These are phyloP conservation scores for Xylaria telfairii DNA, from an alignment of 495 filamentous ascomycete species.

Conservation along the genomic window DNA sequence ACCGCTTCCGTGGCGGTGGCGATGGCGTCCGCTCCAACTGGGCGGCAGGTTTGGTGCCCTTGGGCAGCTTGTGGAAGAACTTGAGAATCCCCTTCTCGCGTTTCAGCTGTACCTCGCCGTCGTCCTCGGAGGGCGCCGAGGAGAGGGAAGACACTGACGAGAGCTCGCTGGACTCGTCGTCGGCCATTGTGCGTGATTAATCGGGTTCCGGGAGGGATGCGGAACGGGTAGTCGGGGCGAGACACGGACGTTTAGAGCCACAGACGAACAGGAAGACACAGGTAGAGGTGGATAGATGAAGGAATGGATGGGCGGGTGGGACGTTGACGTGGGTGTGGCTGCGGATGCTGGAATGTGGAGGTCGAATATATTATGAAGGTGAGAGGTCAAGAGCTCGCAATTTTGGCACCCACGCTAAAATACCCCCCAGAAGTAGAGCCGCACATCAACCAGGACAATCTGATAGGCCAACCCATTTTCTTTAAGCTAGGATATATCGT, in stretches of 20 bases:
- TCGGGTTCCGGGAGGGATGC: neutral
- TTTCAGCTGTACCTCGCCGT: constrained; percentile 55
- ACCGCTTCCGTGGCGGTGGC: constrained; percentile 75
- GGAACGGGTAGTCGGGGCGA: neutral
- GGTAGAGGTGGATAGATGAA: neutral
- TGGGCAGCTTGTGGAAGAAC: constrained; percentile 61
- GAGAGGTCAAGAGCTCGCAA: constrained; percentile 29
- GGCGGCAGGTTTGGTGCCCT: constrained; percentile 40
- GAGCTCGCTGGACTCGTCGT: constrained; percentile 61
- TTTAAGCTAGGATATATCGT: constrained; percentile 32
- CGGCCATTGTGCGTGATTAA: constrained; percentile 46
- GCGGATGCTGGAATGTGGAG: constrained; percentile 33
- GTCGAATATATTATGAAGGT: constrained; percentile 18
- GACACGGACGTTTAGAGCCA: neutral
- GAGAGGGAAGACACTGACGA: constrained; percentile 62
- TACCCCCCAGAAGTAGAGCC: constrained; percentile 41
- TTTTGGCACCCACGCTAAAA: constrained; percentile 42
- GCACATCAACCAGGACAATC: constrained; percentile 39
- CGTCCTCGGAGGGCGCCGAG: constrained; percentile 59
- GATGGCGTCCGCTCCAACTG: constrained; percentile 53
- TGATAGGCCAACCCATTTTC: constrained; percentile 40
- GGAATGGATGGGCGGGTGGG: constrained; percentile 24
- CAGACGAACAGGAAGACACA: neutral
- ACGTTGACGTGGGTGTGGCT: constrained; percentile 25
- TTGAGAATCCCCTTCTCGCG: constrained; percentile 60